phyloP scores from a whole-genome alignment of 176 grass and related monocot species.

The Triticum monococcum region DNA sequence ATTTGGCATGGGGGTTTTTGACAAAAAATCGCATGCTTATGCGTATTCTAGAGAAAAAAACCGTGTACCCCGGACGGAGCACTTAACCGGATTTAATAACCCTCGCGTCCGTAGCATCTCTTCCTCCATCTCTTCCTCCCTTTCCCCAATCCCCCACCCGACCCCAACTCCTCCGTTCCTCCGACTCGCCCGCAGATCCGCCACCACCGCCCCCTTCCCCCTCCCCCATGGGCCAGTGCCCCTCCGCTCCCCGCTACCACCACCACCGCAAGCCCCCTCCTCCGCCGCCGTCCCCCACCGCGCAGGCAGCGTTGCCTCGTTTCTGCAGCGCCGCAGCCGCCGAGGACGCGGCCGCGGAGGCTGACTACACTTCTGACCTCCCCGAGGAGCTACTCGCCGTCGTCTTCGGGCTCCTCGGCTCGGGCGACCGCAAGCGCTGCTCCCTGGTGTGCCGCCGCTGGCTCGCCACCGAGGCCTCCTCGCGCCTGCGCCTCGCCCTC shows the following conservation, averaged over 20 bases:
- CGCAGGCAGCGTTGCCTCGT: not conserved
- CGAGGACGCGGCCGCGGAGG: slow-evolving; percentile 9
- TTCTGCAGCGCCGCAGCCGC: not conserved
- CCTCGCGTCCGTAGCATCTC: slow-evolving; percentile 29
- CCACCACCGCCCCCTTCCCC: not conserved
- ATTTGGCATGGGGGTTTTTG: too few species aligned
- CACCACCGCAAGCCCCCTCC: slow-evolving; percentile 8
- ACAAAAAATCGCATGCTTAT: too few species aligned
- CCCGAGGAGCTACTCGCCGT: slow-evolving; percentile 68
- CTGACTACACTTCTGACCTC: slow-evolving; percentile 59
- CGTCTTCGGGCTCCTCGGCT: slow-evolving; percentile 50
- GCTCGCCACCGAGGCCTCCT: slow-evolving; percentile 53
- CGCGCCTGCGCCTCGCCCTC: slow-evolving; percentile 60
- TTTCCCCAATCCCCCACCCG: not conserved
- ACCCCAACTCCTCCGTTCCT: not conserved
- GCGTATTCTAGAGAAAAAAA: too few species aligned
- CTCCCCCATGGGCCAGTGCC: slow-evolving; percentile 46
- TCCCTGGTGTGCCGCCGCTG: slow-evolving; percentile 72
- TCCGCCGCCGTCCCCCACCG: not conserved
- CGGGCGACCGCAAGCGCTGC: slow-evolving; percentile 74
- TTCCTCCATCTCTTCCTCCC: not conserved
- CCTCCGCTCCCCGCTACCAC: slow-evolving; percentile 21
- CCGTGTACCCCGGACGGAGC: not conserved
- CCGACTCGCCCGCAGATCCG: slow-evolving; percentile 37
- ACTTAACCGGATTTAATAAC: slow-evolving; percentile 34